phyloP scores from a whole-genome alignment of 2,329 filamentous ascomycete species.

The Colletotrichum melonis region DNA sequence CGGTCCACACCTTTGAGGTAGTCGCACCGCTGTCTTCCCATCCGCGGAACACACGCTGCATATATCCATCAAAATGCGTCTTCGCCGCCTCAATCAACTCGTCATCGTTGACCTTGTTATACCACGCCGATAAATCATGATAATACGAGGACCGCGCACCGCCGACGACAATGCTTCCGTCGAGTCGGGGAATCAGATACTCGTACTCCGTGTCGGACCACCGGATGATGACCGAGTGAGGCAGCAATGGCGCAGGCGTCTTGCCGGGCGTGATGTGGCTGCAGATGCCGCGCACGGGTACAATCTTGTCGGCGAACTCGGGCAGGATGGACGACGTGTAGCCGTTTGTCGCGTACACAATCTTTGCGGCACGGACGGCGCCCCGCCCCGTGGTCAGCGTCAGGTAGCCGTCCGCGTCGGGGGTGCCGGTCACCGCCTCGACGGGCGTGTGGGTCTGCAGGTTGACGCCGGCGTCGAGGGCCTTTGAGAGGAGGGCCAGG shows the following conservation, averaged over 20 bases:
- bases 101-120: constrained; percentile 55
- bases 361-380: constrained; percentile 33
- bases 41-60: constrained; percentile 57
- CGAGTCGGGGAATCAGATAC: constrained; percentile 71
- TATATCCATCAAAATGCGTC: constrained; percentile 56
- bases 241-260: constrained; percentile 49
- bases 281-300: constrained; percentile 46
- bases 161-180: constrained; percentile 56
- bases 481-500: constrained; percentile 39
- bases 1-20: constrained; percentile 54
- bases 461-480: constrained; percentile 39
- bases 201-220: constrained; percentile 70
- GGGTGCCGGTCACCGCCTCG: neutral
- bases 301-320: constrained; percentile 38
- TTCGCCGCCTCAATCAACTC: constrained; percentile 50
- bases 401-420: constrained; percentile 13
- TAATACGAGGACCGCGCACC: constrained; percentile 51
- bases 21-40: constrained; percentile 56
- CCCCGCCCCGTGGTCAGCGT: constrained; percentile 39
- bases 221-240: constrained; percentile 70
- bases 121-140: constrained; percentile 49
- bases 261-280: constrained; percentile 42
- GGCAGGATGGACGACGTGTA: constrained; percentile 41
- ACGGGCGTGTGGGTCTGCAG: constrained; percentile 40
- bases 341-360: constrained; percentile 44